Conservation (phyloP, 257 asterid species). For the Salvia hispanica region DNA sequence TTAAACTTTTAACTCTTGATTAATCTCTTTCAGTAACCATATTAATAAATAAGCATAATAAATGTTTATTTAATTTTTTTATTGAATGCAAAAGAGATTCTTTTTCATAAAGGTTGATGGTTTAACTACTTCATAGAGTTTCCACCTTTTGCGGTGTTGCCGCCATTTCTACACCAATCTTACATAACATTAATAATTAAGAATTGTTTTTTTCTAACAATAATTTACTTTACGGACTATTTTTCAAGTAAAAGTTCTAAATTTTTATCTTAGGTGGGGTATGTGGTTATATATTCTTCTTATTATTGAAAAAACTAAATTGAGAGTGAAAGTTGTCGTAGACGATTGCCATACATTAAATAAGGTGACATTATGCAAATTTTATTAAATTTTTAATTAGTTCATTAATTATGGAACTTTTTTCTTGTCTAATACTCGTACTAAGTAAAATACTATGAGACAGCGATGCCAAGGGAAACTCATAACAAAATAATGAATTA, state of each 20-base stretch:
- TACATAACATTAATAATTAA: not conserved
- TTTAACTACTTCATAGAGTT: slow-evolving; percentile 10
- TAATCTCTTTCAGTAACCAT: not conserved
- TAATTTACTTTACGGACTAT: not conserved
- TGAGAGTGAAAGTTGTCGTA: not conserved
- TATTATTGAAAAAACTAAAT: not conserved
- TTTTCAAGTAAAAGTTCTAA: not conserved
- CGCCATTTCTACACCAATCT: slow-evolving; percentile 3
- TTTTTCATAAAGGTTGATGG: not conserved
- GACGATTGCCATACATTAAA: not conserved
- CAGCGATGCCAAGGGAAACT: not conserved
- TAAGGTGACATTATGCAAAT: not conserved
- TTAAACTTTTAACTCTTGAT: not conserved
- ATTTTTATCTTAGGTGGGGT: not conserved
- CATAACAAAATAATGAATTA: not conserved
- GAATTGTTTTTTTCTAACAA: too few species aligned
- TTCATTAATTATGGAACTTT: not conserved
- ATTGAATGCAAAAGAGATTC: not conserved
- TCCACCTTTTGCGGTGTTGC: slow-evolving; percentile 15
- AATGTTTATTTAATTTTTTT: not conserved
- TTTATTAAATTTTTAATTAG: not conserved
- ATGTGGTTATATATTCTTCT: not conserved
- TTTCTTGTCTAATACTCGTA: not conserved
- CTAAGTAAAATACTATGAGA: not conserved
- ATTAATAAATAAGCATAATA: not conserved